A percentile compares a stretch with the other conserved stretches of the same genome.
These are phyloP conservation scores for Moringa oleifera DNA, from an alignment of 345 rosid species.

Conservation along the genomic window DNA sequence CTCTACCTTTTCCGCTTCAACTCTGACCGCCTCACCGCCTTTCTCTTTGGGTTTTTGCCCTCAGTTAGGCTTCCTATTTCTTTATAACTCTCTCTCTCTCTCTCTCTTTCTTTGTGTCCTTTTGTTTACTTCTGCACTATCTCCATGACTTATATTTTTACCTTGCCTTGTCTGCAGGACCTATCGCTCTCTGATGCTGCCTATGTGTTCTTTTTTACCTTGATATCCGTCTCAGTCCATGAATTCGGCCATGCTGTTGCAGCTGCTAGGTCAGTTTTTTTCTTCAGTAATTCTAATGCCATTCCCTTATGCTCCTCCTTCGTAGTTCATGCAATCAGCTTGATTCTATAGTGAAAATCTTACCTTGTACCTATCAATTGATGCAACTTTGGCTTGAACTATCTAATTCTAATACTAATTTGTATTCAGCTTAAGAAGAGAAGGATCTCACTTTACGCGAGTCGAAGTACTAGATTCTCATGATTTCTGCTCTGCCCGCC, in stretches of 20 bases:
- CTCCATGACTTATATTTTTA: no score
- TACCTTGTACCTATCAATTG: background rate
- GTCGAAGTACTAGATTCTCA: slow-evolving; percentile 1
- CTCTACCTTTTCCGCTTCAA: slow-evolving; percentile 9
- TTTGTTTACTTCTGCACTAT: no score
- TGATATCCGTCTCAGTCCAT: slow-evolving; percentile 68
- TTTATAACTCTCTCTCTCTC: slow-evolving; percentile 9
- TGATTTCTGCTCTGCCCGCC: slow-evolving; percentile 30
- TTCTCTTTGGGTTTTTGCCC: slow-evolving; percentile 39
- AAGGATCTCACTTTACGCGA: background rate
- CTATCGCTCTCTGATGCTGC: slow-evolving; percentile 48
- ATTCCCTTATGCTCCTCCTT: background rate
- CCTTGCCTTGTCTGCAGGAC: slow-evolving; percentile 20
- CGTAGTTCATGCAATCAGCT: background rate
- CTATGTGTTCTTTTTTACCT: slow-evolving; percentile 47
- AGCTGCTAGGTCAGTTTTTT: slow-evolving; percentile 65
- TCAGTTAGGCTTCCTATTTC: no score
- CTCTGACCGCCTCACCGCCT: slow-evolving; percentile 16
- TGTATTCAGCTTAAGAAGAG: background rate
- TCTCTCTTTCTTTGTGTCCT: background rate
- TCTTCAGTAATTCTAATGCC: background rate
- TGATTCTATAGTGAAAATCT: background rate
- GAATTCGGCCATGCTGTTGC: slow-evolving; percentile 90
- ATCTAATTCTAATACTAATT: background rate
- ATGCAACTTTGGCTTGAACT: background rate